Conservation (phyloP, 2,329 filamentous ascomycete species). For the Fusarium luffae region DNA sequence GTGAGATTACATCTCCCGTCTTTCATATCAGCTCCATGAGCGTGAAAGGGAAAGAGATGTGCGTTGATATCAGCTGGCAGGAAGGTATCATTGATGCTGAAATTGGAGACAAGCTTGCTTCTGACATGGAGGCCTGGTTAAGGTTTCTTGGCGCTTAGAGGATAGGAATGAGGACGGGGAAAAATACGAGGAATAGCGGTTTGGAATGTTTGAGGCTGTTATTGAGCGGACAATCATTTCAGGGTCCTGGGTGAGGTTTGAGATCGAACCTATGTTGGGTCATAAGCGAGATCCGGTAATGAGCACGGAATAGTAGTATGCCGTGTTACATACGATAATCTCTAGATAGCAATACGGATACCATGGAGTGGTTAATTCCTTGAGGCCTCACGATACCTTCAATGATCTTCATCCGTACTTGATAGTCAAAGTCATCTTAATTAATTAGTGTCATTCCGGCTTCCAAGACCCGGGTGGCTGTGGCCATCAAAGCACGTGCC, state of each 20-base stretch:
- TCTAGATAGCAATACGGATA: neutral
- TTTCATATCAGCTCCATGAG: constrained; percentile 40
- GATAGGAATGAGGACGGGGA: constrained; percentile 17
- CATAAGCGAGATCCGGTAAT: neutral
- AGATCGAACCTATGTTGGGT: neutral
- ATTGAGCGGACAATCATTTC: neutral
- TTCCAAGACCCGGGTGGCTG: constrained; percentile 13
- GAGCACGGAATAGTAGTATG: neutral
- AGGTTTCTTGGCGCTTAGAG: constrained; percentile 26
- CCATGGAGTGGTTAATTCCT: neutral
- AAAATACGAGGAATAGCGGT: neutral
- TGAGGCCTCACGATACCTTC: neutral
- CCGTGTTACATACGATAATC: neutral
- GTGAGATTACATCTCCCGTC: constrained; percentile 34
- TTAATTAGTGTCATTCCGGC: constrained; percentile 12
- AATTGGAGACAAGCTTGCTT: constrained; percentile 35
- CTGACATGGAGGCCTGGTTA: constrained; percentile 39
- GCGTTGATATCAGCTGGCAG: constrained; percentile 44
- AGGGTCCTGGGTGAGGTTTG: neutral
- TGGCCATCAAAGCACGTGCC: constrained; percentile 22
- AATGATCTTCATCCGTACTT: neutral
- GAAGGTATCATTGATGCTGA: constrained; percentile 30
- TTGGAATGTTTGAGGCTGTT: constrained; percentile 5
- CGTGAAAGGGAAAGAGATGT: constrained; percentile 37
- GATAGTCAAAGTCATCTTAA: constrained; percentile 2